Percentiles rank a stretch among this genome's conserved stretches.
Evolutionary conservation across 306 rosid species (phyloP).

Genomic region (Medicago ruthenica): DNA sequence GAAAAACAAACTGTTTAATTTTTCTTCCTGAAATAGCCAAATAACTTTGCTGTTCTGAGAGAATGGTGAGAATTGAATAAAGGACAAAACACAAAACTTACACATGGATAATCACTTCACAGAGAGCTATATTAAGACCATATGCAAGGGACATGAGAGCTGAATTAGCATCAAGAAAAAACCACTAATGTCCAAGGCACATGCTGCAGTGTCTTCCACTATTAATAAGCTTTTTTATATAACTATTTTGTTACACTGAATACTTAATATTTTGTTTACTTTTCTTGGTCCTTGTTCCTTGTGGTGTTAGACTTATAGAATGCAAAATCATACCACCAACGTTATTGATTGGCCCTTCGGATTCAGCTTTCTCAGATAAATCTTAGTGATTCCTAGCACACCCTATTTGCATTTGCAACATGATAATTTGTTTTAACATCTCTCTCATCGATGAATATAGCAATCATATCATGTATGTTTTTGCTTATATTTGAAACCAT

Average conservation of each 20-base stretch:
- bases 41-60: conserved; percentile 17
- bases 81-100: not conserved
- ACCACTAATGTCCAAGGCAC: conserved; percentile 39
- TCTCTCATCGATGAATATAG: not conserved
- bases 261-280: not conserved
- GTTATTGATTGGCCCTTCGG: conserved; percentile 25
- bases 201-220: conserved; percentile 38
- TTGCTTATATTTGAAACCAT: too few species aligned
- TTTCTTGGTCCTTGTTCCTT: conserved; percentile 32
- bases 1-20: not conserved
- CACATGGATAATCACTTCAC: not conserved
- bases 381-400: not conserved
- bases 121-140: not conserved
- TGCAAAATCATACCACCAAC: conserved; percentile 27
- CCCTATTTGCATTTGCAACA: not conserved
- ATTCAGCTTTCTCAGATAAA: conserved; percentile 30
- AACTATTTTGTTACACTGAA: conserved; percentile 4
- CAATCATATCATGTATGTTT: not conserved
- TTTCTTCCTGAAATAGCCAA: conserved; percentile 4
- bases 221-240: not conserved
- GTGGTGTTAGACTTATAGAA: conserved; percentile 16
- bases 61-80: not conserved
- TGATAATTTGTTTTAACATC: too few species aligned
- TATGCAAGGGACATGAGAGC: not conserved
- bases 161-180: conserved; percentile 12